Base-by-base conservation (phyloP, 2,329 filamentous ascomycete species). In the Penicillium sp. region DNA sequence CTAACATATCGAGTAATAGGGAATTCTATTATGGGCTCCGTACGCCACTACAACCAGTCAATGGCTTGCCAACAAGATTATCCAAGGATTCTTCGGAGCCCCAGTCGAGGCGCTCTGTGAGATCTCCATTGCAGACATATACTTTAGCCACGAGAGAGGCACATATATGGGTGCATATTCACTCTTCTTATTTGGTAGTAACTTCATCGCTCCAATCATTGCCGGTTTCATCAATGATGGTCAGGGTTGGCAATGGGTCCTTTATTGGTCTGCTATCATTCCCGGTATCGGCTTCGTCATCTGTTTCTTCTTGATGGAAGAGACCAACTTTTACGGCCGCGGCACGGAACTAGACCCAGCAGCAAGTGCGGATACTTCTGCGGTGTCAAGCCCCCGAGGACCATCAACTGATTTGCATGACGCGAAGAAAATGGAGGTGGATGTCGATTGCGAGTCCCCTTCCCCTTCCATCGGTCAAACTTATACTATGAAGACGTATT, bases 231-330 rank as follows among this genome's bases (percentile, higher is more conserved):
- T 80, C 49, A 67, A 68, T 29, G 69, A 77, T 34, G 68, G 67
- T 1, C 67, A 70, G 49, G 74, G 74, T 2, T 79, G 75, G 75
- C 50, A 69, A 44, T 79, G 75, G 74, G 69, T 72, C 13, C 66
- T 76, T 63, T 73, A 76, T 54, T 80, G 77, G 69, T 74, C 74
- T 27, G 75, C 78, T 4, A 80, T 83, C 23, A 72, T 82, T 52
- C 61, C 26, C 26, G 26, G 8, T 28, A 28, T 28, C 26, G 26
- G 26, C 11, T 28, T 28, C 26, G 3, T 79, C 51, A 63, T 77
- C 1, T 81, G 80, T 65, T 77, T 82, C 55, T 74, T 26, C 5
- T 38, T 53, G 4, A 28, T 28, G 10, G 50, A 51, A 43, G 54
- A 52, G 26, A 51, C 52, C 26, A 28, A 28, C 26, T 28, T 28